phyloP scores from a whole-genome alignment of 306 rosid species.

The Begonia fuchsioides region DNA sequence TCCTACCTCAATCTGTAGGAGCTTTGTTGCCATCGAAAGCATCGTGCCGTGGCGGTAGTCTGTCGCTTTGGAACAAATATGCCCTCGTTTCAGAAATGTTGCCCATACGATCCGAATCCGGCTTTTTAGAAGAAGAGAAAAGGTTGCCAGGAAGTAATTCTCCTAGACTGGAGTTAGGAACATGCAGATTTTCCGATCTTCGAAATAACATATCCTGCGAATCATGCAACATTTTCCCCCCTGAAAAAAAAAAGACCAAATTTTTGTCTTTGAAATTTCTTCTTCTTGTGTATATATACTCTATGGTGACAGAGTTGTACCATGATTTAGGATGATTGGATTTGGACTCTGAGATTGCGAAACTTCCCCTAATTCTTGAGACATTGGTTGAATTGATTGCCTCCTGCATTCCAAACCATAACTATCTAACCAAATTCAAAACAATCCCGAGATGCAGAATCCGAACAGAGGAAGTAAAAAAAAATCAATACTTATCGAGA shows the following conservation, averaged over 20 bases:
- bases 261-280: no score
- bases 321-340: conserved; percentile 20
- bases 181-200: conserved; percentile 69
- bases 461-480: background rate
- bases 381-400: conserved; percentile 25
- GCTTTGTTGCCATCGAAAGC: no score
- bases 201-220: conserved; percentile 55
- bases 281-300: no score
- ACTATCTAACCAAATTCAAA: background rate
- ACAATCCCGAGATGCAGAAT: background rate
- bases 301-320: conserved; percentile 8
- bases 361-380: conserved; percentile 38
- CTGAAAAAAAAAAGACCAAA: conserved; percentile 18
- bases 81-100: conserved; percentile 21
- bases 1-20: no score
- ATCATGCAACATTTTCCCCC: conserved; percentile 47
- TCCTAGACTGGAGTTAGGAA: conserved; percentile 68
- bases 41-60: conserved; percentile 1
- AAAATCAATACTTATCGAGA: conserved; percentile 57
- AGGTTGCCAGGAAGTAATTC: conserved; percentile 75
- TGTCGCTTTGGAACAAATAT: conserved; percentile 19
- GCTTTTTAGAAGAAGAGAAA: no score
- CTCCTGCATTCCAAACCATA: conserved; percentile 23
- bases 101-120: conserved; percentile 13
- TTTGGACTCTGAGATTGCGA: conserved; percentile 42